Evolutionary conservation across 1,284 basidiomycete genomes (phyloP), one percentile per base, ranked within the genome.

Genomic region (Inonotus obliquus): DNA sequence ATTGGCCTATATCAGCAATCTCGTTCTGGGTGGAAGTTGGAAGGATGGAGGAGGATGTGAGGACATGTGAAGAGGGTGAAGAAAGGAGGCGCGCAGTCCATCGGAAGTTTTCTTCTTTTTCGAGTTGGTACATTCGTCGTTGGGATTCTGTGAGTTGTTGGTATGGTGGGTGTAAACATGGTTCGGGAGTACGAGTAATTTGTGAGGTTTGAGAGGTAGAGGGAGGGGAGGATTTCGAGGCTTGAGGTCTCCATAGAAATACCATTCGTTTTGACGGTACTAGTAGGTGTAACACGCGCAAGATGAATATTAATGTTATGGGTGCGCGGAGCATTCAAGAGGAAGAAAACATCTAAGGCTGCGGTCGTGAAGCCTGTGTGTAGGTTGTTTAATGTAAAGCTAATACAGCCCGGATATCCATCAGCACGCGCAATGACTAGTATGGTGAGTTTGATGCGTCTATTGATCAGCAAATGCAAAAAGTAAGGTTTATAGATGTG

Each of bases 71-170:
- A 4, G 62, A 63, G 41, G 23, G 53, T n/a, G 53, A 41, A 23
- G 44, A 6, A 19, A 63, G 57, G 4, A 66, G 35, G 25, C 53
- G 60, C 9, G 67, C 58, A 4, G 68, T 56, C 63, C 63, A 66
- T 23, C 68, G 64, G 52, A 68, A 67, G 57, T 69, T 69, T 21
- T 62, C 61, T 51, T 60, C 67, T n/a, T 58, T 52, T 60, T 69
- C 67, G 47, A 54, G 60, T 21, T 63, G 58, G 53, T 69, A 67
- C 53, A 65, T 63, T 45, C 48, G 45, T 54, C 61, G 54, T 59
- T 67, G 66, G 49, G 38, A 32, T 27, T 54, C 52, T 11, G 62
- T 47, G 25, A 60, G 62, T 5, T 17, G 29, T 51, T 37, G 35
- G n/a, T 6, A 10, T 19, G 56, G 56, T n/a, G 35, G 56, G 29